Evolutionary conservation across 2,329 filamentous ascomycete species (phyloP), one percentile per base, ranked within the genome.

Genomic region (Albophoma yamanashiensis): DNA sequence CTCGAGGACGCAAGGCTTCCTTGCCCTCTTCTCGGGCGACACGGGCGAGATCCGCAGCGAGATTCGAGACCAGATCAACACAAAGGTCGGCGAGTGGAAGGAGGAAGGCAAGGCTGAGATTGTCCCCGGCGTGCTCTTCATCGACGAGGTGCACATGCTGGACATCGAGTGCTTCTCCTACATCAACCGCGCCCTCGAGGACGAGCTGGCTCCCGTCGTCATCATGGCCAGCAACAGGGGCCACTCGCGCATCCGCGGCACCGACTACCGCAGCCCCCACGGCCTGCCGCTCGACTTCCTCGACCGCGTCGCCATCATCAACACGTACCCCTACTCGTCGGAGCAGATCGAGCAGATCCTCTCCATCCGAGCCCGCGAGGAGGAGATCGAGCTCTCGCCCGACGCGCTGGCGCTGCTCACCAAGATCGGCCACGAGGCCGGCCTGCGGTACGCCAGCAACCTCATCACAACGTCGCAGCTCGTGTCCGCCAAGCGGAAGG

Each of bases 141-240:
- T 99, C 69, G 94, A 99, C 70, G 94, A 99, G 78, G 93, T 99
- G 6, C 94, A 99, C 80, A 97, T 99, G 93, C 89, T 99, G 61
- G 94, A 99, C 73, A 97, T 97, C 65, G 94, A 99, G 76, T 97
- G 93, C 79, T 99, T 96, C 80, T 95, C 92, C 53, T 99, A 96
- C 79, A 89, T 99, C 81, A 99, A 99, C 79, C 89, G 94, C 58
- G 94, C 94, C 0, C 82, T 99, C 53, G 94, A 99, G 76, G 91
- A 92, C 62, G 92, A 97, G 69, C 83, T 99, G 39, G 92, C 94
- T 1, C 94, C 94, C 45, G 92, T 99, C 65, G 92, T 99, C 74
- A 99, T 99, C 76, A 99, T 99, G 94, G 94, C 94, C 59, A 96
- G 90, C 81, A 99, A 99, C 79, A 84, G 94, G 62, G 94, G 94